Conservation (phyloP, 2,329 filamentous ascomycete genomes). For the Ceratocystis eucalypticola region DNA sequence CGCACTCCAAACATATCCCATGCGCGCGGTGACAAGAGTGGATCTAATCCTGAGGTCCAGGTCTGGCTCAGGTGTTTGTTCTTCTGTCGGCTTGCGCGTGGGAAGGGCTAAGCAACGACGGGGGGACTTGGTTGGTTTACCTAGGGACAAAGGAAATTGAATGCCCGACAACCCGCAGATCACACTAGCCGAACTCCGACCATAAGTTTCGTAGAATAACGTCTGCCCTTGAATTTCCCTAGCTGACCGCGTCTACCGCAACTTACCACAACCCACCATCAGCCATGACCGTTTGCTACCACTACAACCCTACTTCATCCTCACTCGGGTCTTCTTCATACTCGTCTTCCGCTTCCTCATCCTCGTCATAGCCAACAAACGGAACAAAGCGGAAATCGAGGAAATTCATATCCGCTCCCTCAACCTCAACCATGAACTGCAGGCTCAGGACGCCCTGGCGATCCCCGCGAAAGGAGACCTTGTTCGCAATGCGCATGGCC, state of each 20-base stretch:
- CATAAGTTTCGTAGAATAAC: too few relatives aligned
- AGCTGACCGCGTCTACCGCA: too few relatives aligned
- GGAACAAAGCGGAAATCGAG: conserved; percentile 76
- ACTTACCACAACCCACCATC: too few relatives aligned
- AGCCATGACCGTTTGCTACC: neutral
- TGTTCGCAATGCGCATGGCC: conserved; percentile 86
- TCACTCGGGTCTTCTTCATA: conserved; percentile 23
- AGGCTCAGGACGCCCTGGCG: conserved; percentile 79
- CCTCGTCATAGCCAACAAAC: conserved; percentile 47
- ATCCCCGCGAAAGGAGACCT: conserved; percentile 83
- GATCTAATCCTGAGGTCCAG: too few relatives aligned
- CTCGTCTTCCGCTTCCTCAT: conserved; percentile 31
- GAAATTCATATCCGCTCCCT: conserved; percentile 55
- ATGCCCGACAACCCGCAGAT: too few relatives aligned
- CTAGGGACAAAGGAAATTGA: too few relatives aligned
- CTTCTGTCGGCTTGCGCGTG: neutral
- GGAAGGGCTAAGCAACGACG: too few relatives aligned
- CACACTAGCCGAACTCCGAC: too few relatives aligned
- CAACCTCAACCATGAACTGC: conserved; percentile 91
- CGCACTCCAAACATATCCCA: neutral
- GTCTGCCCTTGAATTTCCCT: too few relatives aligned
- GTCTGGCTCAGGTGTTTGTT: neutral
- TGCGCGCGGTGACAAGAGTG: neutral
- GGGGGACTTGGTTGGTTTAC: too few relatives aligned
- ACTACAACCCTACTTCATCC: conserved; percentile 11